Percentiles rank a stretch among this genome's conserved stretches.
phyloP scores from a whole-genome alignment of 2,329 filamentous ascomycete genomes.

The Didymella pinodella region DNA sequence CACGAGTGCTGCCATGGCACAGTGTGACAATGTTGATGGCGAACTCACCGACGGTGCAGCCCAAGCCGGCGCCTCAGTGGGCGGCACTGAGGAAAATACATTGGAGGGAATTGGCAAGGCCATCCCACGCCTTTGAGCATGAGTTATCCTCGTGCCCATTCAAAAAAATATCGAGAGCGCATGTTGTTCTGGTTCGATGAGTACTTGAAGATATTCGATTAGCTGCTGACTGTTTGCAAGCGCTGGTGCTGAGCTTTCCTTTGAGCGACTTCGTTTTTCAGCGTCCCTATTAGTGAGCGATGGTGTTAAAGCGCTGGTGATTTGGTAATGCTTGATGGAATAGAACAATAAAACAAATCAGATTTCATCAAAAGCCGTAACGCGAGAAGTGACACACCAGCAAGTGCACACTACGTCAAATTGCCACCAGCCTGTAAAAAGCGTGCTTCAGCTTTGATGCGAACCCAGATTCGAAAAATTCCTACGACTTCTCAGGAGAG shows the following conservation, averaged over 20 bases:
- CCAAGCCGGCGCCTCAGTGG: slow-evolving; percentile 1
- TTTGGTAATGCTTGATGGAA: not conserved
- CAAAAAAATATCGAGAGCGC: not conserved
- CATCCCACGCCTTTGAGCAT: not conserved
- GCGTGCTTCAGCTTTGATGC: no score
- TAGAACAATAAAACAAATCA: not conserved
- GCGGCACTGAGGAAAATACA: not conserved
- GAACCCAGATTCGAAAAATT: no score
- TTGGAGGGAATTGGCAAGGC: not conserved
- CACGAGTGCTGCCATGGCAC: not conserved
- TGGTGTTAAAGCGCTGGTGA: not conserved
- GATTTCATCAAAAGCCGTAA: not conserved
- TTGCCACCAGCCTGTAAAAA: no score
- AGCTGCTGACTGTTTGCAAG: not conserved
- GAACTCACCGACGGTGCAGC: slow-evolving; percentile 5
- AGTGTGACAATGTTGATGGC: slow-evolving; percentile 4
- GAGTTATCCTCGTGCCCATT: not conserved
- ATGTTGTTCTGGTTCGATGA: not conserved
- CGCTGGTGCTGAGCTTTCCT: not conserved
- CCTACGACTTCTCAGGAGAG: no score
- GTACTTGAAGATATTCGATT: not conserved
- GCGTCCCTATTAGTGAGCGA: not conserved
- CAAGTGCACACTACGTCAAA: no score
- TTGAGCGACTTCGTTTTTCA: not conserved
- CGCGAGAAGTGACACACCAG: no score